Conservation (phyloP, 306 rosid species). For the Herpetospermum pedunculosum region DNA sequence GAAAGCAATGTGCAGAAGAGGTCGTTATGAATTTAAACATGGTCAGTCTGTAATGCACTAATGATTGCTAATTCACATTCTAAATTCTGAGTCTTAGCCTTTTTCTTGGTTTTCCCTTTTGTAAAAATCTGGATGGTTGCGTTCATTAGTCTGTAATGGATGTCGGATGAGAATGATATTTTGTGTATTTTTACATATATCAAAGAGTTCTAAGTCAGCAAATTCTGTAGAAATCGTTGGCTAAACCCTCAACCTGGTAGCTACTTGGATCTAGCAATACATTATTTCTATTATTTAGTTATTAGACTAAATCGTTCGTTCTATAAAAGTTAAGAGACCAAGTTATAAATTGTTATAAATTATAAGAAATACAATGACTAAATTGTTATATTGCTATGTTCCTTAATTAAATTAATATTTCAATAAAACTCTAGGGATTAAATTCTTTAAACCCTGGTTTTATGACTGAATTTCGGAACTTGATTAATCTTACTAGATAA, state of each 20-base stretch:
- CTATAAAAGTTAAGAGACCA: no score
- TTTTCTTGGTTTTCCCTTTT: background rate
- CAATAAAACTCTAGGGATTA: no score
- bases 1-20: background rate
- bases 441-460: background rate
- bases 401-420: no score
- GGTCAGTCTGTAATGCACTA: constrained; percentile 3
- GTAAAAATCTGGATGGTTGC: background rate
- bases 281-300: no score
- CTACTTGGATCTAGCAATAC: no score
- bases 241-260: no score
- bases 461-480: background rate
- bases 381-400: no score
- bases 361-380: no score
- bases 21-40: constrained; percentile 10
- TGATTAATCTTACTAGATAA: background rate
- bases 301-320: no score
- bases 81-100: constrained; percentile 7
- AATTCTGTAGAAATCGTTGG: background rate
- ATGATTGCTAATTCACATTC: constrained; percentile 7
- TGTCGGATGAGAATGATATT: background rate
- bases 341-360: no score
- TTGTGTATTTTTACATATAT: constrained; percentile 6
- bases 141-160: background rate
- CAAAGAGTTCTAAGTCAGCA: background rate